A percentile compares a stretch with the other conserved stretches of the same genome.
phyloP scores from a whole-genome alignment of 2,329 filamentous ascomycete genomes.

The Simplicillium aogashimaense region DNA sequence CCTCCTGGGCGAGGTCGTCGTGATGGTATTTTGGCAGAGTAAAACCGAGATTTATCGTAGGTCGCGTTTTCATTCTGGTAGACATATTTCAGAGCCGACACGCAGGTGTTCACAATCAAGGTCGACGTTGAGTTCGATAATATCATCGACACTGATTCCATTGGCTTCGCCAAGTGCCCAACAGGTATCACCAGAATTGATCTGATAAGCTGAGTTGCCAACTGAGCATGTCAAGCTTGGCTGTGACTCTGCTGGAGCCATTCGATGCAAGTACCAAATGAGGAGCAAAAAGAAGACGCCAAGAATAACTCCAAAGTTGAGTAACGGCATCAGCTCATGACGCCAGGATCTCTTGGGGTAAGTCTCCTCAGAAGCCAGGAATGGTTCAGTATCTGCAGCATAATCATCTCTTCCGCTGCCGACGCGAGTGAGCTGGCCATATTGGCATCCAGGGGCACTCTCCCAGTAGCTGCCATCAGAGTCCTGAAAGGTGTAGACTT shows the following conservation, averaged over 20 bases:
- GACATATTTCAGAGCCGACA: constrained; percentile 33
- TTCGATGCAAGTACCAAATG: constrained; percentile 34
- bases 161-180: constrained; percentile 37
- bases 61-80: constrained; percentile 19
- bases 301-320: constrained; percentile 48
- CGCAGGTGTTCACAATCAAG: constrained; percentile 36
- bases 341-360: constrained; percentile 33
- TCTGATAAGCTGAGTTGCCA: constrained; percentile 23
- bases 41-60: no score
- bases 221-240: constrained; percentile 16
- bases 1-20: background rate
- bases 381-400: constrained; percentile 18
- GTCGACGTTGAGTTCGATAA: constrained; percentile 32
- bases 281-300: constrained; percentile 38
- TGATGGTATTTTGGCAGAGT: background rate
- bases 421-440: constrained; percentile 34
- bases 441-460: constrained; percentile 36
- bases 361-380: constrained; percentile 12
- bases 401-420: constrained; percentile 14
- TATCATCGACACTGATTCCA: constrained; percentile 31
- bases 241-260: constrained; percentile 12
- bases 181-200: constrained; percentile 40
- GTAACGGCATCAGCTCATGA: constrained; percentile 40
- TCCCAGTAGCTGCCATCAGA: constrained; percentile 38
- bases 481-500: constrained; percentile 42